Evolutionary conservation across 805 yeast species (phyloP), one percentile per base, ranked within the genome.

Genomic region (Suhomyces sp.): DNA sequence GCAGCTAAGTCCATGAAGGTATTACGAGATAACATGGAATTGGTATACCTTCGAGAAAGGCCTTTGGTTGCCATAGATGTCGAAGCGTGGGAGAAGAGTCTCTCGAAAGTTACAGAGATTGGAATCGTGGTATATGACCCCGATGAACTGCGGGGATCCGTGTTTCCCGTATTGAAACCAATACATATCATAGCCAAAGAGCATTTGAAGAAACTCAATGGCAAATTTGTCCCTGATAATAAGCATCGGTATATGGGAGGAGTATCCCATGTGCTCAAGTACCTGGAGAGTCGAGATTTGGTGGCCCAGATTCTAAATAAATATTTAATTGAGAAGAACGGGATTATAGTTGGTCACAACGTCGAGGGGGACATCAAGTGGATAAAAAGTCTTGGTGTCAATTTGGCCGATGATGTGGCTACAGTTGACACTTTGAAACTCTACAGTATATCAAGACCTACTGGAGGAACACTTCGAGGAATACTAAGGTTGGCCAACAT

Each of bases 1-100:
- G 26, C 11, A 6, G 21, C 14, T 5, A 6, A 7, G 11, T 22
- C 33, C 6, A 22, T 31, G 16, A 13, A 31, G 11, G 12, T 13
- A 2, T 31, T 39, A 9, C 33, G 35, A 13, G 9, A 32, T 4
- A 12, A 34, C 31, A 51, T 55, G 51, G 44, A 47, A 26, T 32
- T 39, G 15, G 58, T 54, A 19, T 53, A 50, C 25, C 46, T 43
- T 11, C 40, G 58, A 23, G 28, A 42, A 13, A 32, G 36, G 22
- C 60, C 60, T 10, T 35, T 55, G 19, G 53, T 55, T 16, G 42
- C 55, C n/a, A 39, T 55, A 11, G 60, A 55, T 29, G 49, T 55
- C n/a, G 60, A 55, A 42, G 59, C 59, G 8, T 52, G 42, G 31
- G 60, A 55, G 25, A 22, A 42, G 16, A 23, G 29, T 11, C 41